Evolutionary conservation across 768 basidiomycete genomes (phyloP), one percentile per base, ranked within the genome.

Genomic region (Naganishia vaughanmartiniae): DNA sequence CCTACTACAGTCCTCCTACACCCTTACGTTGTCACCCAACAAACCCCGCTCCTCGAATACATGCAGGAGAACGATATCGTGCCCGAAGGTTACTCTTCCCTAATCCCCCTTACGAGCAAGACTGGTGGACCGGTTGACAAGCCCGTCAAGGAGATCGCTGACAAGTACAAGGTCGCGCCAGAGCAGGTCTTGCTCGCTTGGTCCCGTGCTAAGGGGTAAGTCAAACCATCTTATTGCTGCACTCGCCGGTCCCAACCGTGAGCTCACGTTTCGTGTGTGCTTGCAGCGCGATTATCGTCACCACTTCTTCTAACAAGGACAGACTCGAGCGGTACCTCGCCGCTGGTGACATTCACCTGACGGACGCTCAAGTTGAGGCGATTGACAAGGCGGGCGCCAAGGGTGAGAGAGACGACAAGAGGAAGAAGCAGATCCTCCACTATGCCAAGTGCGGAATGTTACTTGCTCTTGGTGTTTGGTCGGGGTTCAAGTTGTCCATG

Each of bases 141-240:
- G 9, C 84, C 85, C 1, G 79, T 91, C 11, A 74, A 82, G 17
- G 83, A 83, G 21, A 85, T 86, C 17, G 88, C 88, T 0, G 80
- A 83, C 46, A 82, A 86, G 15, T 80, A 87, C 7, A 84, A 85
- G 9, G 85, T 85, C n/a, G 85, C 85, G 3, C 83, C 87, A 0
- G 85, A 85, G 1, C 90, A 91, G 74, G 86, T 90, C 42, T 81
- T 91, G 28, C 85, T 91, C 63, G 81, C 85, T 0, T 91, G 90
- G 90, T 87, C 87, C 1, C 85, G 83, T 74, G 84, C 85, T 34
- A 91, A 91, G 76, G 87, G 87, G 34, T 86, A 83, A 1, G 85
- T 87, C 7, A 89, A 60, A 87, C 90, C 71, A 90, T 89, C 87
- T 89, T 76, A 65, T 85, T 80, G 0, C 3, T 17, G 3, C 19